Conservation (phyloP, 306 rosid species). For the Cicer arietinum region DNA sequence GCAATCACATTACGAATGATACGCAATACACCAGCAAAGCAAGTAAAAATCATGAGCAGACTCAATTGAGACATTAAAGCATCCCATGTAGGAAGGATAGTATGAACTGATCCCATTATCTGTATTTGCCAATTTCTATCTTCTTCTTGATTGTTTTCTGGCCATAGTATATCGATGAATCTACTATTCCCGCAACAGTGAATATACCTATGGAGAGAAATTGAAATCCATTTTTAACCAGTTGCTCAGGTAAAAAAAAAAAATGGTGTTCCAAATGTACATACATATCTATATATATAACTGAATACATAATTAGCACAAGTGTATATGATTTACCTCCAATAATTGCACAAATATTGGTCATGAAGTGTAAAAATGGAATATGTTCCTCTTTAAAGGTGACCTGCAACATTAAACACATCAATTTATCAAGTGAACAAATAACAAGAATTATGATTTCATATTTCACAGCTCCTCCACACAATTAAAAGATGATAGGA, state of each 20-base stretch:
- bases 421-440: constrained; percentile 18
- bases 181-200: constrained; percentile 80
- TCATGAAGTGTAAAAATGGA: constrained; percentile 84
- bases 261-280: neutral
- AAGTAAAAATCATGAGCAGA: constrained; percentile 26
- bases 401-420: constrained; percentile 65
- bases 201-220: constrained; percentile 62
- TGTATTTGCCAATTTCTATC: constrained; percentile 65
- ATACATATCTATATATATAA: neutral
- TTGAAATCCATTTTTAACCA: constrained; percentile 25
- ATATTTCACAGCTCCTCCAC: neutral
- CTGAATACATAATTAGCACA: constrained; percentile 34
- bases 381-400: constrained; percentile 74
- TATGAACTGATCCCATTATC: constrained; percentile 43
- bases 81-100: constrained; percentile 21
- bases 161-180: constrained; percentile 77
- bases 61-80: constrained; percentile 30
- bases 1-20: constrained; percentile 29
- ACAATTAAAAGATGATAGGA: neutral
- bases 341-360: constrained; percentile 82
- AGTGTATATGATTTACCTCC: constrained; percentile 65
- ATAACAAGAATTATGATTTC: constrained; percentile 7
- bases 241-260: neutral
- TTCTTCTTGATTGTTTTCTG: constrained; percentile 74
- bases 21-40: constrained; percentile 29